A percentile compares a stretch with the other conserved stretches of the same genome.
phyloP scores from a whole-genome alignment of 331 rosid genomes.

The Phaseolus coccineus region DNA sequence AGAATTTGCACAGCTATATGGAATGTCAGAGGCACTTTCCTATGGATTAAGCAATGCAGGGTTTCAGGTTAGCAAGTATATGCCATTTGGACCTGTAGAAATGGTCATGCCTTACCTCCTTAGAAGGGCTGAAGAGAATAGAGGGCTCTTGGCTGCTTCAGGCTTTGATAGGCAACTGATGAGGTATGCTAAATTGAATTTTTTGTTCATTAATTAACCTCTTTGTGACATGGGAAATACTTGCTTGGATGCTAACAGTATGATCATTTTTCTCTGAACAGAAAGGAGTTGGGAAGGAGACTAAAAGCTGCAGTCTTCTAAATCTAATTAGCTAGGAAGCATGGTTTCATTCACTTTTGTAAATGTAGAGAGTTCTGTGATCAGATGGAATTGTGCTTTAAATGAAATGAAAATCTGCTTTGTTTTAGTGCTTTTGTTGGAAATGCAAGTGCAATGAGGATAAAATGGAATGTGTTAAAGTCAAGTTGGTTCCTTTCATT shows the following conservation, averaged over 20 bases:
- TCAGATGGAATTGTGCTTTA: neutral
- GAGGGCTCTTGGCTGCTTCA: conserved; percentile 83
- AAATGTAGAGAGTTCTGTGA: conserved; percentile 13
- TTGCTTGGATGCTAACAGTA: neutral
- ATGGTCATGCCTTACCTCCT: conserved; percentile 81
- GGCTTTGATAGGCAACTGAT: conserved; percentile 71
- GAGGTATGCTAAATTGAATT: conserved; percentile 46
- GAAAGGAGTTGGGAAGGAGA: conserved; percentile 71
- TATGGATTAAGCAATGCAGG: conserved; percentile 82
- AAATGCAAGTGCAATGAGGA: neutral
- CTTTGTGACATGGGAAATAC: neutral
- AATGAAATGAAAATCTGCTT: conserved; percentile 10
- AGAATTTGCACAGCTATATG: conserved; percentile 83
- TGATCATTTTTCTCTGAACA: conserved; percentile 27
- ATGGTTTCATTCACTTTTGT: neutral
- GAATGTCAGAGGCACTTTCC: conserved; percentile 91
- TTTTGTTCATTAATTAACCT: neutral
- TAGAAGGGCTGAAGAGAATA: conserved; percentile 90
- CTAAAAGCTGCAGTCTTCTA: conserved; percentile 50
- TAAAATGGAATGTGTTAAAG: neutral
- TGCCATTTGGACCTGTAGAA: conserved; percentile 87
- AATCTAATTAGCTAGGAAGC: neutral
- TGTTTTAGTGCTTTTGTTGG: neutral
- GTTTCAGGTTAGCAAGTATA: conserved; percentile 87
- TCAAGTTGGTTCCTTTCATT: neutral